Evolutionary conservation across 1,284 basidiomycete species (phyloP), one percentile per base, ranked within the genome.

Genomic region (Meripilus lineatus): DNA sequence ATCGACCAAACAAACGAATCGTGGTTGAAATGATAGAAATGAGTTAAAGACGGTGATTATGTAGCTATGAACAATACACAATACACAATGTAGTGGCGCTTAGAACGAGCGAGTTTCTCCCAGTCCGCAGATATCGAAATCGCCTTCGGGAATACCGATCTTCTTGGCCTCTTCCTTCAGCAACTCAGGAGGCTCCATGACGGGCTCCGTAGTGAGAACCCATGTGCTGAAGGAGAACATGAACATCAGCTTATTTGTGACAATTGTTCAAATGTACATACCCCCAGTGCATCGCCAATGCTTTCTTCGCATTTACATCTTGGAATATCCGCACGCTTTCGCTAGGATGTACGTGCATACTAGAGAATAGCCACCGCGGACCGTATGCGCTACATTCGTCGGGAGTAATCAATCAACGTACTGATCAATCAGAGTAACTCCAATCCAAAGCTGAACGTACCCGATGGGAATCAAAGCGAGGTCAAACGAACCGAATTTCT

Each of bases 201-300:
- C 67, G 10, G 71, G 68, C 58, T 87, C 83, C 11, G 59, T 56
- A 0, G 77, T 77, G 30, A 79, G 54, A 1, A 68, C 59, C 74
- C 74, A 80, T 0, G 75, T 76, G 30, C 68, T 67, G 40, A 30
- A 30, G n/a, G 28, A 10, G 28, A 30, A n/a, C 28, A 10, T 10
- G 8, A 10, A 10, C 10, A 30, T 8, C 28, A n/a, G n/a, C n/a
- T n/a, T 8, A 30, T 8, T 10, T 30, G n/a, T 30, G 8, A 30
- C 8, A 30, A n/a, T n/a, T 10, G 11, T 5, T 36, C 10, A n/a
- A 30, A n/a, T 10, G 8, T 30, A 30, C 28, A 72, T 30, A 30
- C 69, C 79, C 81, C 82, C 82, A 86, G 59, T 86, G 83, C 71
- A 86, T 85, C 2, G 75, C 81, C 2, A 86, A 51, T 0, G 76